Percentiles rank a stretch among this genome's conserved stretches.
These are phyloP conservation scores for Silene vulgaris DNA, from an alignment of 179 eudicot species.

Conservation along the genomic window DNA sequence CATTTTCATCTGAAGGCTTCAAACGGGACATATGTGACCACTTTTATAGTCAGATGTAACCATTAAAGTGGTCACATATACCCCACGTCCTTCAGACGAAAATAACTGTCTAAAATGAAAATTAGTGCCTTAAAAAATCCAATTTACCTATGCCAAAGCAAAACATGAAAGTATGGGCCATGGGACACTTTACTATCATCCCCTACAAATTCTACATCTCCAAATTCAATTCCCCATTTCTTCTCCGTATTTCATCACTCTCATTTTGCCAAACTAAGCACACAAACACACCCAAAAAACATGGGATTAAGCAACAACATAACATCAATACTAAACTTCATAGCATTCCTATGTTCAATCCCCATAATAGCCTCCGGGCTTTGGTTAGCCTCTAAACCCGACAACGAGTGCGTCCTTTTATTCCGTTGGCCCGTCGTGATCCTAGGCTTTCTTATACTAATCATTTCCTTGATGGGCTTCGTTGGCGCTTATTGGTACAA, in stretches of 20 bases:
- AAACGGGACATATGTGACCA: too few species aligned
- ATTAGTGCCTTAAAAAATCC: not conserved
- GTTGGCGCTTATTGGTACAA: constrained; percentile 82
- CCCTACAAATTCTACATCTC: not conserved
- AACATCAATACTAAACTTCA: constrained; percentile 72
- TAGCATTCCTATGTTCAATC: constrained; percentile 71
- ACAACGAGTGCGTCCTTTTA: constrained; percentile 76
- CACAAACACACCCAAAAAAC: not conserved
- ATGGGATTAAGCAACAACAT: constrained; percentile 88
- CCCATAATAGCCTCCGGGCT: constrained; percentile 86
- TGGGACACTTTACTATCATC: not conserved
- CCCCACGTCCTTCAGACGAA: too few species aligned
- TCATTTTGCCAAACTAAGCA: not conserved
- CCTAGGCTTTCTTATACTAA: constrained; percentile 53
- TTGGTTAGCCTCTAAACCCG: constrained; percentile 89
- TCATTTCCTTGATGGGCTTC: constrained; percentile 70
- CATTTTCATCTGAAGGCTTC: too few species aligned
- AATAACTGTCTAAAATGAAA: too few species aligned
- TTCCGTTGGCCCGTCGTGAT: constrained; percentile 78
- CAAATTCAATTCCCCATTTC: not conserved
- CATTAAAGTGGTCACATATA: too few species aligned
- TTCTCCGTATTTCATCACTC: not conserved
- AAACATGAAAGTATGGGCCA: constrained; percentile 2
- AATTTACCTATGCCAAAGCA: constrained; percentile 5
- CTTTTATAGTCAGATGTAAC: too few species aligned